Evolutionary conservation across 2,329 filamentous ascomycete species (phyloP).

Genomic region (Orbilia brochopaga): DNA sequence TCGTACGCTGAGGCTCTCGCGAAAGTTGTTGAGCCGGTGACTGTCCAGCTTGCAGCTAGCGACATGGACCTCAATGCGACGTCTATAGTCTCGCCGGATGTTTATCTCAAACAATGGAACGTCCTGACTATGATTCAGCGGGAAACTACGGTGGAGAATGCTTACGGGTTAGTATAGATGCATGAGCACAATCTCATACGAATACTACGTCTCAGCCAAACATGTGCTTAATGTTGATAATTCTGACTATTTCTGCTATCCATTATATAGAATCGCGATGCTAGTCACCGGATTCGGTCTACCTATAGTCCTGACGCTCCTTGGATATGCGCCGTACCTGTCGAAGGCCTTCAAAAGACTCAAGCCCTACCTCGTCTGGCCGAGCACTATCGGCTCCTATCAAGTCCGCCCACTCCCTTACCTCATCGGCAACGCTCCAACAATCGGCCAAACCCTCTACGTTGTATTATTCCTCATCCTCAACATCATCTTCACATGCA

Average conservation of each 20-base stretch:
- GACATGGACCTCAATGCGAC: constrained; percentile 52
- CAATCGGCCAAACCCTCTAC: constrained; percentile 60
- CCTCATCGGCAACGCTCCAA: constrained; percentile 59
- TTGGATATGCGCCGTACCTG: constrained; percentile 55
- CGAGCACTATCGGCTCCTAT: constrained; percentile 56
- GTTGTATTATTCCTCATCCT: constrained; percentile 59
- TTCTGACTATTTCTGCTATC: not conserved
- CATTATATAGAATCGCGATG: constrained; percentile 53
- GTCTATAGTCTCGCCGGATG: constrained; percentile 39
- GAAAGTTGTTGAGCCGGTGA: constrained; percentile 40
- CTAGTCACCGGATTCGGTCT: constrained; percentile 54
- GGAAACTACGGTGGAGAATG: constrained; percentile 40
- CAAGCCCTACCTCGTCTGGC: constrained; percentile 57
- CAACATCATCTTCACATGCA: constrained; percentile 57
- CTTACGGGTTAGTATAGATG: constrained; percentile 51
- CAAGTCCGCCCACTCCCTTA: constrained; percentile 57
- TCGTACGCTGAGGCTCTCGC: constrained; percentile 52
- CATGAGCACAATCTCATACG: too few relatives aligned
- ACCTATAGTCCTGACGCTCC: constrained; percentile 54
- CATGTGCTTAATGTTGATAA: too few relatives aligned
- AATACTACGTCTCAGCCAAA: too few relatives aligned
- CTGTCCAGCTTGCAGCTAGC: constrained; percentile 12
- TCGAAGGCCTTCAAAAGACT: constrained; percentile 53
- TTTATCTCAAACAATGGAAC: constrained; percentile 18
- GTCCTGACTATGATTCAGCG: constrained; percentile 11